Percentiles rank a stretch among this genome's conserved stretches.
Evolutionary conservation across 2,329 filamentous ascomycete genomes (phyloP).

Genomic region (Stachybotrys chartarum): DNA sequence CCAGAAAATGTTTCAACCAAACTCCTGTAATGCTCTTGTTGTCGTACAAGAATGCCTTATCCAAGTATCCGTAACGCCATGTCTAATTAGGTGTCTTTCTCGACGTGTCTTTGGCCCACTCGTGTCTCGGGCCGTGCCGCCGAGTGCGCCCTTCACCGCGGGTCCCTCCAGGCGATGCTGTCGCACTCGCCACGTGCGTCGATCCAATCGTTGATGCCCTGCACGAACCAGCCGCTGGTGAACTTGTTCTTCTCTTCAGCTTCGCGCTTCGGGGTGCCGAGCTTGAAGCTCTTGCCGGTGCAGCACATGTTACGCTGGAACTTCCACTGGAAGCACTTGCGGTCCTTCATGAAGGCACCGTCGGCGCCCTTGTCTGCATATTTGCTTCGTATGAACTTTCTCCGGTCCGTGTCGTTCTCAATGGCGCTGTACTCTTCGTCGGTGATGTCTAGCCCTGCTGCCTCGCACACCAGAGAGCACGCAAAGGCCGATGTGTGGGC

Average conservation of each 20-base stretch:
- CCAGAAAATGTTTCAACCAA: neutral
- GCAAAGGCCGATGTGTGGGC: constrained; percentile 37
- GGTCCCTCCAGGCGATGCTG: constrained; percentile 29
- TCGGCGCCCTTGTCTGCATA: constrained; percentile 15
- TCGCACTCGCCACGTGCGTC: constrained; percentile 34
- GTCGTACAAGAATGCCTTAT: neutral
- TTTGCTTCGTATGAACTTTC: constrained; percentile 16
- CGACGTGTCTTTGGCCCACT: neutral
- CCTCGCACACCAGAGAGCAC: constrained; percentile 43
- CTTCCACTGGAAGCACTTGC: constrained; percentile 39
- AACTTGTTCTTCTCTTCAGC: constrained; percentile 23
- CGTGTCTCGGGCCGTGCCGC: neutral
- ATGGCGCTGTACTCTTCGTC: constrained; percentile 23
- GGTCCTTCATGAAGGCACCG: constrained; percentile 19
- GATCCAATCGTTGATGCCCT: constrained; percentile 41
- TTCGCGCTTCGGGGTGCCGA: constrained; percentile 29
- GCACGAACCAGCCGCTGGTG: constrained; percentile 38
- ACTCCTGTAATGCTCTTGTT: neutral
- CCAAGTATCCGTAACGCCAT: neutral
- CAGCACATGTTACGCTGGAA: constrained; percentile 37
- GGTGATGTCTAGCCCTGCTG: constrained; percentile 26
- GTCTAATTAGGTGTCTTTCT: neutral
- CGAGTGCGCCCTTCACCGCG: constrained; percentile 12
- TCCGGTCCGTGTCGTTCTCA: constrained; percentile 18
- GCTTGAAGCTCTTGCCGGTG: constrained; percentile 33